Evolutionary conservation across 352 stramenopile species (phyloP).

Genomic region (Pythium brachiatum): DNA sequence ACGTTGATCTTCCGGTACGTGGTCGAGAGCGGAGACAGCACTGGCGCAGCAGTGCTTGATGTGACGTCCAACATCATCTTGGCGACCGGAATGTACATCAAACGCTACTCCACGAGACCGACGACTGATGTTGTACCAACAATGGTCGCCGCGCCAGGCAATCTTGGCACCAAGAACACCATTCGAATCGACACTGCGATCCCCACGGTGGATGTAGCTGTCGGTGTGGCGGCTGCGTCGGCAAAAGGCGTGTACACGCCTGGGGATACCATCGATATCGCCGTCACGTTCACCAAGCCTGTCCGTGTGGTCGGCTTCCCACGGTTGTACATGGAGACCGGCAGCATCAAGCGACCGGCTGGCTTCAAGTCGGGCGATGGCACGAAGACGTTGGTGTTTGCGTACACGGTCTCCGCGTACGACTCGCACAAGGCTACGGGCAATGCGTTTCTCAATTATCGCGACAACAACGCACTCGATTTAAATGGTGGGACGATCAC

Average conservation of each 20-base stretch:
- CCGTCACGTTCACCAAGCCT: constrained; percentile 77
- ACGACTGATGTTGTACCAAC: constrained; percentile 52
- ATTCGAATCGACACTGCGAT: constrained; percentile 65
- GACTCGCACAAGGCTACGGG: constrained; percentile 47
- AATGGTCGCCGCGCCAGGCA: constrained; percentile 45
- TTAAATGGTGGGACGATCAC: constrained; percentile 69
- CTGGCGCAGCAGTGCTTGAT: constrained; percentile 36
- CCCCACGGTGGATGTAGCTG: constrained; percentile 45
- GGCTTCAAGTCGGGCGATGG: constrained; percentile 61
- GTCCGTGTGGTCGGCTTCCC: constrained; percentile 65
- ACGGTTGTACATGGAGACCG: constrained; percentile 69
- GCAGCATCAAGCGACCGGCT: constrained; percentile 60
- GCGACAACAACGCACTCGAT: constrained; percentile 50
- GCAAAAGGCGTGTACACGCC: constrained; percentile 64
- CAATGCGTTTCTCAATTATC: constrained; percentile 62
- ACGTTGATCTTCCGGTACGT: constrained; percentile 68
- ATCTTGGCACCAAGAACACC: constrained; percentile 49
- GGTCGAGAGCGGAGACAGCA: constrained; percentile 54
- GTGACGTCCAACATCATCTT: constrained; percentile 51
- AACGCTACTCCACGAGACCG: constrained; percentile 62
- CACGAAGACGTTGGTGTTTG: constrained; percentile 61
- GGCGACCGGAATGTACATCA: constrained; percentile 62
- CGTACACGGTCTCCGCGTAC: constrained; percentile 68
- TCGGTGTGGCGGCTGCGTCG: constrained; percentile 54
- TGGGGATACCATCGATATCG: constrained; percentile 60